Evolutionary conservation across 1,139 yeast genomes (phyloP), one percentile per base, ranked within the genome.

Genomic region (Scheffersomyces lignicola): DNA sequence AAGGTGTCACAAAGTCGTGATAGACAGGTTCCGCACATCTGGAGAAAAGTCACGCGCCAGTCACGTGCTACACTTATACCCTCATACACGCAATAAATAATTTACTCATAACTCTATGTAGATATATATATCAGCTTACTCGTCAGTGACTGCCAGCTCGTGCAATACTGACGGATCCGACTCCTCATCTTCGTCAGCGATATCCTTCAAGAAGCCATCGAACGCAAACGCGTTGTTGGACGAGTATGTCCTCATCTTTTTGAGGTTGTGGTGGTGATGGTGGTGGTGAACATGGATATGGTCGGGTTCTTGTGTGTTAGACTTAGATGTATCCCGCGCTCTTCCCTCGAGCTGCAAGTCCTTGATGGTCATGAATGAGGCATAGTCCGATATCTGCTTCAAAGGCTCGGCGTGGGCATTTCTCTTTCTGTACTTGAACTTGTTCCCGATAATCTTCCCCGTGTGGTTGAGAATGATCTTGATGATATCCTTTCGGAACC

Each of bases 401-500:
- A 73, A 59, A 8, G 78, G 78, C 38, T 62, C 65, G 10, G 48
- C 40, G 3, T 49, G 43, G 6, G 51, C 48, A 0, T 38, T 41
- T 28, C 57, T 48, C 40, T 65, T 71, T 38, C 59, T 52, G 5
- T 63, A 61, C 42, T 76, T 71, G 48, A 88, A 70, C 58, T 86
- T 87, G 59, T 88, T 89, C 24, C 88, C 85, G 37, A 89, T 68
- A 40, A 90, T 76, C 44, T 83, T 78, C 5, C 96, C 96, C 1
- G 94, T 71, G 51, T 89, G 95, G 33, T 72, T 76, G 35, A 89
- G 60, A 24, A 89, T 77, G 13, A 81, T 69, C 54, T 76, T 79
- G 36, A 85, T 69, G 20, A 89, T 68, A 50, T 85, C 90, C 47
- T 78, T 82, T 52, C 81, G 77, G 34, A 88, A 53, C 28, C 79